Conservation (phyloP, 129 eudicot genomes). For the Smallanthus sonchifolius region DNA sequence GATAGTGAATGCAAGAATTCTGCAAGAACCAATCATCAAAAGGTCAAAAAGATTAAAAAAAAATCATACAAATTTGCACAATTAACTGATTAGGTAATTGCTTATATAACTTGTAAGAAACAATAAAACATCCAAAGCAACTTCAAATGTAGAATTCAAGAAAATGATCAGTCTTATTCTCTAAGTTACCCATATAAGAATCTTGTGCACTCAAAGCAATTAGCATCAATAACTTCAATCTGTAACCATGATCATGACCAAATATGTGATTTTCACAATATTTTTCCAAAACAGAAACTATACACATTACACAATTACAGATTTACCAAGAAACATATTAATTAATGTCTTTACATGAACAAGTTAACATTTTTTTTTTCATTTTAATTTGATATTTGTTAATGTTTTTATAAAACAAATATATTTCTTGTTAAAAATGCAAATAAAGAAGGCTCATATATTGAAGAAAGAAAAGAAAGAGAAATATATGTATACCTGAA, state of each 20-base stretch:
- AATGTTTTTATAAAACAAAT: too few relatives aligned
- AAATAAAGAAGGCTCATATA: background rate
- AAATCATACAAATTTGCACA: background rate
- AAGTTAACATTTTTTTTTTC: background rate
- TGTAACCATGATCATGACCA: background rate
- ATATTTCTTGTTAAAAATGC: background rate
- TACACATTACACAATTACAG: background rate
- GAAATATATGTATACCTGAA: background rate
- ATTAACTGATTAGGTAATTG: background rate
- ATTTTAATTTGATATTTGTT: background rate
- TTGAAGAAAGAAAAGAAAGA: background rate
- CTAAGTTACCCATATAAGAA: background rate
- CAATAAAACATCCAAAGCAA: background rate
- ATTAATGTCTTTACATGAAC: background rate
- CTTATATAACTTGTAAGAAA: constrained; percentile 13
- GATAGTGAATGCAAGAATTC: background rate
- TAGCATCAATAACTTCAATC: background rate
- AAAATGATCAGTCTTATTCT: background rate
- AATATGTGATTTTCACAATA: background rate
- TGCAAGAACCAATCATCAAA: constrained; percentile 1
- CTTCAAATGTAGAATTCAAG: background rate
- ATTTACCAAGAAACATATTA: background rate
- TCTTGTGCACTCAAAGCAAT: background rate
- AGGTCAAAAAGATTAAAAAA: background rate
- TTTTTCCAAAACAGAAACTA: background rate